A percentile compares a stretch with the other conserved stretches of the same genome.
These are phyloP conservation scores for Sechiopsis laciniata DNA, from an alignment of 306 rosid genomes.

Conservation along the genomic window DNA sequence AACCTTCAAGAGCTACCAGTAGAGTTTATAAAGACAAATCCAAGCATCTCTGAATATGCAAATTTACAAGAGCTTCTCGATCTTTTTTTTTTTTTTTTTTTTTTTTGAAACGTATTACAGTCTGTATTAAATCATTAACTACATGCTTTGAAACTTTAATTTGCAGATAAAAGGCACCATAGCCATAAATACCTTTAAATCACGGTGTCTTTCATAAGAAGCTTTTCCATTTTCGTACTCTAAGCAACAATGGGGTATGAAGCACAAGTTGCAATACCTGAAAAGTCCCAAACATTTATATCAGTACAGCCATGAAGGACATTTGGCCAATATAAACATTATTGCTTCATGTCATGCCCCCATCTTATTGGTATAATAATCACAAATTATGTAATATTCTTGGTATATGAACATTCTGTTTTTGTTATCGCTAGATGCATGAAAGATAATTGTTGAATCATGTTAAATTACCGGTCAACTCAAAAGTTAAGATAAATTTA, in stretches of 20 bases:
- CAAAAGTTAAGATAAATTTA: too few relatives aligned
- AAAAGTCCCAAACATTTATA: constrained; percentile 16
- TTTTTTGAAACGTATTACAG: background rate
- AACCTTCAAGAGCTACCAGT: background rate
- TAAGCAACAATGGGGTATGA: constrained; percentile 78
- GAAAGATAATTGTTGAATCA: background rate
- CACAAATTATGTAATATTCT: background rate
- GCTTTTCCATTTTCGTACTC: background rate
- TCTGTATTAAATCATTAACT: background rate
- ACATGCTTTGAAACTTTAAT: background rate
- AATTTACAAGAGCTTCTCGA: background rate
- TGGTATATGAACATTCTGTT: background rate
- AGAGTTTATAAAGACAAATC: background rate
- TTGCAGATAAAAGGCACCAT: background rate
- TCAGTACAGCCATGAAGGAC: background rate
- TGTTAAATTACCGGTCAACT: too few relatives aligned
- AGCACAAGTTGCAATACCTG: constrained; percentile 93
- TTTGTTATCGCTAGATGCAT: background rate
- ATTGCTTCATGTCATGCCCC: background rate
- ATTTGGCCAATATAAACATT: background rate
- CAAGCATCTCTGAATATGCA: background rate
- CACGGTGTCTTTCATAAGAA: background rate
- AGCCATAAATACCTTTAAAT: background rate
- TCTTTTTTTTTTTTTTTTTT: background rate
- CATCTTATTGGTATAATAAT: background rate